These are phyloP conservation scores for Apophysomyces sp. DNA, from an alignment of 371 early-diverging fungal genomes.

Conservation along the genomic window DNA sequence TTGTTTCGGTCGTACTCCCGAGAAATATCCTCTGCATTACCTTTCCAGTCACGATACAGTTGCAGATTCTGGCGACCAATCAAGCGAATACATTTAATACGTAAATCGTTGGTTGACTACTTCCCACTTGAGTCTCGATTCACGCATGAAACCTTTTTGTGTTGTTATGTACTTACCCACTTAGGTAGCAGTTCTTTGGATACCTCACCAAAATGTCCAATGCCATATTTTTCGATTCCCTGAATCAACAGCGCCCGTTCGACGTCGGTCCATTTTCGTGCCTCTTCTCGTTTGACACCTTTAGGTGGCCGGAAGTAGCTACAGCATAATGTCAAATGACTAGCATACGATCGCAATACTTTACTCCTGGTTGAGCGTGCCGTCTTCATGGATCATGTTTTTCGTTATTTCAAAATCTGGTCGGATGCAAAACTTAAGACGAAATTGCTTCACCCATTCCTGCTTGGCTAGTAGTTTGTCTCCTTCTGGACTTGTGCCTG, in stretches of 20 bases:
- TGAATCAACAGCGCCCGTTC: conserved; percentile 74
- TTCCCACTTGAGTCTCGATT: background rate
- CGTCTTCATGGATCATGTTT: conserved; percentile 78
- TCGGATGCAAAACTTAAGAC: conserved; percentile 81
- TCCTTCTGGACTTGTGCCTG: background rate
- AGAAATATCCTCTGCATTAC: conserved; percentile 66
- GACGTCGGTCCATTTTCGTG: conserved; percentile 83
- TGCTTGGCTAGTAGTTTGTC: conserved; percentile 50
- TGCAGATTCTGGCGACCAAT: conserved; percentile 90
- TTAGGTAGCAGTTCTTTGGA: conserved; percentile 76
- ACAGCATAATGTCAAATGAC: background rate
- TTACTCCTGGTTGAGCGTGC: conserved; percentile 88
- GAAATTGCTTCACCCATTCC: conserved; percentile 77
- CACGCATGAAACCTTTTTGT: too few species aligned
- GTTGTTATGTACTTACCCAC: conserved; percentile 64
- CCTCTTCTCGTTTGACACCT: conserved; percentile 44
- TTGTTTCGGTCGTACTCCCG: conserved; percentile 80
- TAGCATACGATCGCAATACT: background rate
- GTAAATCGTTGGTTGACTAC: conserved; percentile 79
- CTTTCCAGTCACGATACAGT: conserved; percentile 85
- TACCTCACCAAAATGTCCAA: conserved; percentile 87
- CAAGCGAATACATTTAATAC: conserved; percentile 81
- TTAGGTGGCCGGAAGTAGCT: conserved; percentile 85
- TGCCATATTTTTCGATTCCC: conserved; percentile 84
- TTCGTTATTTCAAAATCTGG: conserved; percentile 80